Evolutionary conservation across 805 yeast genomes (phyloP).

Genomic region (Candida loeiensis): DNA sequence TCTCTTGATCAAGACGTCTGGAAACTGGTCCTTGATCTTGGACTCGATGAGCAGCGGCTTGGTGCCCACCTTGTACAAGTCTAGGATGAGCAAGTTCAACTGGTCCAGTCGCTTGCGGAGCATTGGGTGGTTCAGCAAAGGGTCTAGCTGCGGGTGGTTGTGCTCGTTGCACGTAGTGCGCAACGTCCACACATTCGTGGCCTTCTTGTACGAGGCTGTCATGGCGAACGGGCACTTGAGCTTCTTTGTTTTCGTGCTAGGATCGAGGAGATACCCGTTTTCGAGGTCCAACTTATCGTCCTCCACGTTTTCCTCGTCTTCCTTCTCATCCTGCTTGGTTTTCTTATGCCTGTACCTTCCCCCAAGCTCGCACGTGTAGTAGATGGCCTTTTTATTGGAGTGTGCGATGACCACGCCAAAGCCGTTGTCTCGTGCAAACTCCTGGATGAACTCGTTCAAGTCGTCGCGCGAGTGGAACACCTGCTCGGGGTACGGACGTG

Average conservation of each 20-base stretch:
- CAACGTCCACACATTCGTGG: conserved; percentile 49
- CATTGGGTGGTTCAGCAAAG: conserved; percentile 55
- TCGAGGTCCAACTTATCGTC: conserved; percentile 18
- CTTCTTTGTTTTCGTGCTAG: conserved; percentile 47
- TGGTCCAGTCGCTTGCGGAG: conserved; percentile 51
- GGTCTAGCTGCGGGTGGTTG: conserved; percentile 57
- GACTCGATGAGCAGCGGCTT: conserved; percentile 54
- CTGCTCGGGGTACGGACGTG: conserved; percentile 53
- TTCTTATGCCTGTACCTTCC: conserved; percentile 54
- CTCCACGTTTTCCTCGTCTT: conserved; percentile 14
- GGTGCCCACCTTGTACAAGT: conserved; percentile 51
- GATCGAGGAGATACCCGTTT: conserved; percentile 36
- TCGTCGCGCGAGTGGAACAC: conserved; percentile 48
- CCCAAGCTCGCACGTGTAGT: conserved; percentile 57
- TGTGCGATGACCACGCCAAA: conserved; percentile 60
- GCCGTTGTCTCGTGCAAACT: conserved; percentile 54
- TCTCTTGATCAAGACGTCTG: conserved; percentile 51
- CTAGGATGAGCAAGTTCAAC: conserved; percentile 49
- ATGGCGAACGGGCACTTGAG: conserved; percentile 57
- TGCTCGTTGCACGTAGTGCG: conserved; percentile 54
- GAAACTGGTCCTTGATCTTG: conserved; percentile 48
- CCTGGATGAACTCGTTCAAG: conserved; percentile 51
- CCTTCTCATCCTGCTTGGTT: conserved; percentile 19
- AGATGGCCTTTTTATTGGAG: conserved; percentile 55
- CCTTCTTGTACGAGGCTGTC: conserved; percentile 53